Conservation (phyloP, 495 filamentous ascomycete species). For the Corynascus novoguineensis region DNA sequence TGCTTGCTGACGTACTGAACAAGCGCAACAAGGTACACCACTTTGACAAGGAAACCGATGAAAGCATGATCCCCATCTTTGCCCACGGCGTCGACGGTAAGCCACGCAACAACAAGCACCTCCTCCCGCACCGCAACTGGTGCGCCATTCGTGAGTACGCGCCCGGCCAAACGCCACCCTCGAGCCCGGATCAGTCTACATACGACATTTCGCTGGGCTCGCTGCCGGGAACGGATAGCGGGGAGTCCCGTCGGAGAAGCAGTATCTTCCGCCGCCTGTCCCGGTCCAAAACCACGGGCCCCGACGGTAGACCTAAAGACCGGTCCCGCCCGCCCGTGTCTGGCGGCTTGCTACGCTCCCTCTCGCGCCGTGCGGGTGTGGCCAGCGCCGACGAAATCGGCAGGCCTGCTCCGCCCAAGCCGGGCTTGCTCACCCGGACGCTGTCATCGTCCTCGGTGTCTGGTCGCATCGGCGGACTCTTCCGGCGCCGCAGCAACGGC, state of each 20-base stretch:
- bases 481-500: conserved; percentile 49
- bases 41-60: conserved; percentile 76
- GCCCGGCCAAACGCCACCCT: conserved; percentile 70
- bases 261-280: conserved; percentile 34
- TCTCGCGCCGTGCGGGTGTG: conserved; percentile 35
- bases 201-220: conserved; percentile 34
- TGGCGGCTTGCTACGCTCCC: conserved; percentile 30
- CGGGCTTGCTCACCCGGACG: conserved; percentile 56
- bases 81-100: conserved; percentile 81
- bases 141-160: conserved; percentile 78
- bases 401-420: conserved; percentile 39
- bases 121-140: conserved; percentile 92
- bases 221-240: conserved; percentile 21
- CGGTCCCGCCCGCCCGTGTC: conserved; percentile 33
- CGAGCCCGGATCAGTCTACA: conserved; percentile 48
- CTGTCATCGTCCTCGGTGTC: conserved; percentile 26
- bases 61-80: conserved; percentile 94
- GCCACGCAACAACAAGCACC: conserved; percentile 78
- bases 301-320: conserved; percentile 20
- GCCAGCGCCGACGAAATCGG: conserved; percentile 42
- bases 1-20: conserved; percentile 88
- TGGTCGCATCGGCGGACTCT: conserved; percentile 40
- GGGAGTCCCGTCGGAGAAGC: conserved; percentile 6
- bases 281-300: conserved; percentile 3
- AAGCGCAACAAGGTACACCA: conserved; percentile 92